Conservation (phyloP, 2,329 filamentous ascomycete species). For the Capronia epimyces region DNA sequence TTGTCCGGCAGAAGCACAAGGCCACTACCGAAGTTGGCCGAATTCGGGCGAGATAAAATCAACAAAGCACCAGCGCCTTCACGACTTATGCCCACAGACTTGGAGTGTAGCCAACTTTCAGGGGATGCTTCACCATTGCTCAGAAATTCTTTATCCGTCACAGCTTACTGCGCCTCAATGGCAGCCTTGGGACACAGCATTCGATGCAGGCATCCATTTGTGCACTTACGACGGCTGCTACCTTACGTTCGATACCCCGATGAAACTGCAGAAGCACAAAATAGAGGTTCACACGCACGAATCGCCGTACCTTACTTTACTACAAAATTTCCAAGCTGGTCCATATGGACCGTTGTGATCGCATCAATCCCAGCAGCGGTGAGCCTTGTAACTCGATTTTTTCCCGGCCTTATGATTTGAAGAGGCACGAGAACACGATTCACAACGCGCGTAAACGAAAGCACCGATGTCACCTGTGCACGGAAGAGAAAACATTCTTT, state of each 20-base stretch:
- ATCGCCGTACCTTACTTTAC: slow-evolving; percentile 49
- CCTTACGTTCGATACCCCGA: slow-evolving; percentile 79
- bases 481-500: slow-evolving; percentile 95
- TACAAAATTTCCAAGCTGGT: slow-evolving; percentile 81
- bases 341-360: slow-evolving; percentile 89
- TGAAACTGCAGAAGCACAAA: slow-evolving; percentile 89
- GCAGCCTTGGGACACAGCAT: slow-evolving; percentile 52
- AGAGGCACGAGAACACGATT: slow-evolving; percentile 93
- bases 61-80: too few relatives aligned
- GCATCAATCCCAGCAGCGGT: slow-evolving; percentile 88
- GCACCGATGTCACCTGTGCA: slow-evolving; percentile 85
- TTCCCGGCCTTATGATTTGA: slow-evolving; percentile 92
- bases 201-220: slow-evolving; percentile 84
- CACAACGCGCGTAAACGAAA: slow-evolving; percentile 94
- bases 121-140: too few relatives aligned
- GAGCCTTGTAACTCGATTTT: slow-evolving; percentile 94
- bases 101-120: too few relatives aligned
- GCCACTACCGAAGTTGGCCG: too few relatives aligned
- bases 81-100: too few relatives aligned
- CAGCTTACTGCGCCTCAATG: slow-evolving; percentile 29
- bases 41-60: too few relatives aligned
- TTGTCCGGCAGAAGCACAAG: too few relatives aligned
- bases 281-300: slow-evolving; percentile 77
- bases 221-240: slow-evolving; percentile 93
- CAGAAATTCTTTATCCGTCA: too few relatives aligned